These are phyloP conservation scores for Metschnikowia orientalis DNA, from an alignment of 805 yeast genomes.

Conservation along the genomic window DNA sequence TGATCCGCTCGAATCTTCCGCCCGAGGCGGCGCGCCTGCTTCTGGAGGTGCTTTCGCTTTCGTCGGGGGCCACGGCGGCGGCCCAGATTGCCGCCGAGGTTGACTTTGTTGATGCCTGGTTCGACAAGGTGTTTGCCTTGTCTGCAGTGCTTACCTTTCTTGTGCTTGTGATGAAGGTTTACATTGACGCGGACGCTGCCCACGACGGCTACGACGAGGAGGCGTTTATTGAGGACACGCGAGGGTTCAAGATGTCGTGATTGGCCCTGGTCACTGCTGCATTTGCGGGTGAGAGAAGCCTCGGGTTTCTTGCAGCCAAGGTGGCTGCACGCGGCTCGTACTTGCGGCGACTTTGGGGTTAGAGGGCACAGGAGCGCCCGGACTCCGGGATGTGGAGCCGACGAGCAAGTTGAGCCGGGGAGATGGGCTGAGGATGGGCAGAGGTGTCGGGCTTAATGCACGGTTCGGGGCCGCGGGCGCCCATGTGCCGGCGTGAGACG, in stretches of 20 bases:
- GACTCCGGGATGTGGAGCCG: no score
- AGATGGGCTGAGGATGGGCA: no score
- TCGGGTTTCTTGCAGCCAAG: no score
- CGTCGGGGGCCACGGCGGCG: conserved; percentile 14
- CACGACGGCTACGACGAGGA: conserved; percentile 33
- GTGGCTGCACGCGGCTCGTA: no score
- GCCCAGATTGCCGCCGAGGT: conserved; percentile 31
- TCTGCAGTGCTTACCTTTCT: conserved; percentile 35
- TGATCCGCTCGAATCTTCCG: conserved; percentile 47
- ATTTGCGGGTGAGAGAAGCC: no score
- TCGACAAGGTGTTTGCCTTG: conserved; percentile 47
- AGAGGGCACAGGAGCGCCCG: no score
- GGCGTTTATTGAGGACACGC: conserved; percentile 24
- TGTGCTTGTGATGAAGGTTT: conserved; percentile 20
- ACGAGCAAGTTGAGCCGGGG: no score
- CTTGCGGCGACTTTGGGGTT: no score
- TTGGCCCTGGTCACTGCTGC: no score
- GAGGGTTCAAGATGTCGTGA: conserved; percentile 9
- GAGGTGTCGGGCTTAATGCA: no score
- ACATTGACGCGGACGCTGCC: conserved; percentile 16
- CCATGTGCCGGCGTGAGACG: no score
- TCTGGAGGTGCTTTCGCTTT: conserved; percentile 33
- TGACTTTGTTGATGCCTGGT: conserved; percentile 49
- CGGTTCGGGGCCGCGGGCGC: no score
- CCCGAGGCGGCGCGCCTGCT: conserved; percentile 39